phyloP scores from a whole-genome alignment of 805 yeast species.

The Zygotorulaspora sp. region DNA sequence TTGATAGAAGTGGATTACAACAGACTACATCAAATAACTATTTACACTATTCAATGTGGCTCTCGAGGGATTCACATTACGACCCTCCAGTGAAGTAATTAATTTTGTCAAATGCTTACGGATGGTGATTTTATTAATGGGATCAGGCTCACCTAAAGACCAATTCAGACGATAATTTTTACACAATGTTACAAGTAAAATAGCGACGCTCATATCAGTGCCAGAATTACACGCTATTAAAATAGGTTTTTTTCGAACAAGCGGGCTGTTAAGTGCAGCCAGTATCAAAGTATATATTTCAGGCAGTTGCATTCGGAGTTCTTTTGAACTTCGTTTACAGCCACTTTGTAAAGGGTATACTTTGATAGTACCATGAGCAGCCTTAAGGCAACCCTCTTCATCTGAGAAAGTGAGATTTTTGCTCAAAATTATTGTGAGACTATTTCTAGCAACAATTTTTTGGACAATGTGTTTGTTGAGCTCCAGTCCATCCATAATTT shows the following conservation, averaged over 20 bases:
- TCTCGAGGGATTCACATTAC: constrained; percentile 69
- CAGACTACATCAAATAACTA: constrained; percentile 49
- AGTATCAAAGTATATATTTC: constrained; percentile 34
- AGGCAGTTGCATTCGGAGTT: constrained; percentile 47
- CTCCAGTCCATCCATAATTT: constrained; percentile 13
- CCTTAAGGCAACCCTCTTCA: no score
- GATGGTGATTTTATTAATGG: constrained; percentile 47
- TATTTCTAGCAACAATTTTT: constrained; percentile 12
- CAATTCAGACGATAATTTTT: constrained; percentile 43
- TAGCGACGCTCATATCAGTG: constrained; percentile 60
- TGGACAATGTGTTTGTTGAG: constrained; percentile 10
- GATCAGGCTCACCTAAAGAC: constrained; percentile 20
- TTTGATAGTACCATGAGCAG: constrained; percentile 3
- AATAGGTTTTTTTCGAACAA: constrained; percentile 21
- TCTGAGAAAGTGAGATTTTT: constrained; percentile 9
- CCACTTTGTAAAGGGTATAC: constrained; percentile 32
- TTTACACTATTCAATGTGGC: constrained; percentile 73
- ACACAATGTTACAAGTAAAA: constrained; percentile 51
- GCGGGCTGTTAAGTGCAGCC: constrained; percentile 1
- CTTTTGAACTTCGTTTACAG: constrained; percentile 64
- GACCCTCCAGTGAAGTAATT: constrained; percentile 35
- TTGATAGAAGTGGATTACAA: no score
- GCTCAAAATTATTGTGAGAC: constrained; percentile 22
- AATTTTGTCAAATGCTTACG: constrained; percentile 53
- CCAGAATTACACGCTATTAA: constrained; percentile 61